Evolutionary conservation across 495 filamentous ascomycete species (phyloP).

Genomic region (Tuber microsphaerosporum): DNA sequence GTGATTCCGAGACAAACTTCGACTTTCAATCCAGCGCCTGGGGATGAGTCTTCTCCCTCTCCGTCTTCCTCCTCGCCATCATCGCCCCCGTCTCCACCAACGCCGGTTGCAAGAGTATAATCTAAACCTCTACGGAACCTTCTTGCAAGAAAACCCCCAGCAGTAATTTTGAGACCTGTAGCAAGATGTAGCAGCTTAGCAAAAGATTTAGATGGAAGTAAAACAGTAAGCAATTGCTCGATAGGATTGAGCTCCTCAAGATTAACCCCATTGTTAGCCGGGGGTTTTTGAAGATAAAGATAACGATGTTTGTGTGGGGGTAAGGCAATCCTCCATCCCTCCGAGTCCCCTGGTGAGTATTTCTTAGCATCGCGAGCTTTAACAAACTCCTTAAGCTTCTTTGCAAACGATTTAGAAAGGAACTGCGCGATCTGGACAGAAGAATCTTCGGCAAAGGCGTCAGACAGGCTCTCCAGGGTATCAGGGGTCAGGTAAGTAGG

Average conservation of each 20-base stretch:
- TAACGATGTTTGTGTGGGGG: slow-evolving; percentile 96
- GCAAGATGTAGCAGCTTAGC: slow-evolving; percentile 77
- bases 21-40: slow-evolving; percentile 72
- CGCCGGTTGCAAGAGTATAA: slow-evolving; percentile 83
- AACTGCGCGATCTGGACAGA: slow-evolving; percentile 72
- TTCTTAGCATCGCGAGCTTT: slow-evolving; percentile 54
- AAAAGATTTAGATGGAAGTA: slow-evolving; percentile 83
- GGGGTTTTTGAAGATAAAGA: slow-evolving; percentile 59
- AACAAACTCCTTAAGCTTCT: slow-evolving; percentile 60
- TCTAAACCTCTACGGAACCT: slow-evolving; percentile 81
- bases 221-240: slow-evolving; percentile 64
- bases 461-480: slow-evolving; percentile 71
- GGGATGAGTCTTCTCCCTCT: slow-evolving; percentile 13
- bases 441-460: slow-evolving; percentile 71
- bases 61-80: slow-evolving; percentile 29
- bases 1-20: slow-evolving; percentile 81
- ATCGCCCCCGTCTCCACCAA: slow-evolving; percentile 15
- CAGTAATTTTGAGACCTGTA: slow-evolving; percentile 61
- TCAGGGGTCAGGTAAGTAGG: slow-evolving; percentile 92
- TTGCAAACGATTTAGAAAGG: slow-evolving; percentile 67
- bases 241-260: slow-evolving; percentile 49
- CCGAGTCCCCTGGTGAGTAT: slow-evolving; percentile 49
- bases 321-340: slow-evolving; percentile 67
- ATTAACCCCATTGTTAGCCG: neutral
- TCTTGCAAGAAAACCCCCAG: slow-evolving; percentile 63